Evolutionary conservation across 352 stramenopile species (phyloP).

Genomic region (Pythium angustatum): DNA sequence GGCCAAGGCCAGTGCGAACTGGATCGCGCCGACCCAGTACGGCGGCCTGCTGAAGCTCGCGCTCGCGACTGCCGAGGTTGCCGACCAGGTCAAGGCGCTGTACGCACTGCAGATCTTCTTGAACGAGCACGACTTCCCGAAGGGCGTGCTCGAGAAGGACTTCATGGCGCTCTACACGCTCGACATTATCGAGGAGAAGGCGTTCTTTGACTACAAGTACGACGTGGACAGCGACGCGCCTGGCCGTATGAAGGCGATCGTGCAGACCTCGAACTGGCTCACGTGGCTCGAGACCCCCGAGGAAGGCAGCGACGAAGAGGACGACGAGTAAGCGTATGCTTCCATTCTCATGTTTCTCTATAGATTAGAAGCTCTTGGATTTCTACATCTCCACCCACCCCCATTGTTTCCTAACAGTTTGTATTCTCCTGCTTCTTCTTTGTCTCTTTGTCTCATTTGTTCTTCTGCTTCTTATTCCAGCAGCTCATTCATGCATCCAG

Average conservation of each 20-base stretch:
- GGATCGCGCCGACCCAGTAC: slow-evolving; percentile 65
- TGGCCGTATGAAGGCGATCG: slow-evolving; percentile 82
- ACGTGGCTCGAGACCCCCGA: slow-evolving; percentile 83
- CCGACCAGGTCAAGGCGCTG: slow-evolving; percentile 70
- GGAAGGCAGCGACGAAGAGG: slow-evolving; percentile 62
- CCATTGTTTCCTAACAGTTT: neutral
- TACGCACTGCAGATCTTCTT: slow-evolving; percentile 79
- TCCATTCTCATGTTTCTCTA: slow-evolving; percentile 2
- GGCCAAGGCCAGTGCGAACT: slow-evolving; percentile 79
- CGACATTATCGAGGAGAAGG: slow-evolving; percentile 77
- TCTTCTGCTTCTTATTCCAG: neutral
- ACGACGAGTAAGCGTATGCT: slow-evolving; percentile 60
- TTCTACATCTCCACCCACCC: neutral
- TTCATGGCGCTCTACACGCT: slow-evolving; percentile 87
- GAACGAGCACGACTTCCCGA: slow-evolving; percentile 72
- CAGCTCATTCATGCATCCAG: neutral
- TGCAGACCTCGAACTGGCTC: slow-evolving; percentile 79
- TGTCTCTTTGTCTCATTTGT: neutral
- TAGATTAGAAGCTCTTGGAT: slow-evolving; percentile 25
- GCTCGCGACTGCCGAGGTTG: slow-evolving; percentile 52
- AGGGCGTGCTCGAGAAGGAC: slow-evolving; percentile 79
- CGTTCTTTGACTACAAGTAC: slow-evolving; percentile 89
- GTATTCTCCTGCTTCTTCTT: neutral
- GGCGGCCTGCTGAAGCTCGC: slow-evolving; percentile 60
- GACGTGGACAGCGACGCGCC: slow-evolving; percentile 71